Evolutionary conservation across 768 basidiomycete species (phyloP), one percentile per base, ranked within the genome.

Genomic region (Mycena floridula): DNA sequence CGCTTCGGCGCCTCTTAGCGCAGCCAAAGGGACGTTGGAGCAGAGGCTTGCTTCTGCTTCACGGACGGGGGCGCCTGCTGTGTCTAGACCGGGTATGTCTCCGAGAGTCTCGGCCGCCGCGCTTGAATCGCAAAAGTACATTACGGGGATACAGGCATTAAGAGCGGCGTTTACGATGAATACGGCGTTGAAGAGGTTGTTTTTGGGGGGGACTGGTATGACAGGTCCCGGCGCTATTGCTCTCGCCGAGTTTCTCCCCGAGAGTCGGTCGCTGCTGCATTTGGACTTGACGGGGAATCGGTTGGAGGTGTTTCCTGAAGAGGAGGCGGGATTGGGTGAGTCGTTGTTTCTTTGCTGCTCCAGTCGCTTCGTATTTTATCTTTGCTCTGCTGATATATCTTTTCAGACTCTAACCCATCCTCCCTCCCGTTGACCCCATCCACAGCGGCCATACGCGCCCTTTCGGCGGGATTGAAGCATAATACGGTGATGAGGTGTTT

Each of bases 201-300:
- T 96, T 69, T 76, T 98, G 18, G 86, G 90, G 6, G 80, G 83
- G 3, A 96, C 94, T 0, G 69, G 71, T 4, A 76, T 98, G 57
- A 77, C 79, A 0, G 86, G 89, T 1, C 69, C 82, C 0, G 93
- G 92, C 2, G 94, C 95, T 1, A 98, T 98, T 50, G 86, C 91
- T 0, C 76, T 98, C 2, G 96, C 95, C 2, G 95, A 98, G 61
- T 98, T 96, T 68, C 77, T 98, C 1, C 93, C 94, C 0, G 94
- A 98, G 60, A 84, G 89, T 0, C 76, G 73, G 15, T 86, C 85
- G 0, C 72, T 99, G 4, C 72, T 97, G 0, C 94, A 98, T 61
- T 81, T 99, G 43, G 96, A 97, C 62, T 66, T 96, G 23, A 96
- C 92, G 0, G 67, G 75, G 53, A 95, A 95, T 59, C 63, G 71